Percentiles rank a stretch among this genome's conserved stretches.
Conservation (phyloP, 2,329 filamentous ascomycete genomes). For the Trichophyton simii region DNA sequence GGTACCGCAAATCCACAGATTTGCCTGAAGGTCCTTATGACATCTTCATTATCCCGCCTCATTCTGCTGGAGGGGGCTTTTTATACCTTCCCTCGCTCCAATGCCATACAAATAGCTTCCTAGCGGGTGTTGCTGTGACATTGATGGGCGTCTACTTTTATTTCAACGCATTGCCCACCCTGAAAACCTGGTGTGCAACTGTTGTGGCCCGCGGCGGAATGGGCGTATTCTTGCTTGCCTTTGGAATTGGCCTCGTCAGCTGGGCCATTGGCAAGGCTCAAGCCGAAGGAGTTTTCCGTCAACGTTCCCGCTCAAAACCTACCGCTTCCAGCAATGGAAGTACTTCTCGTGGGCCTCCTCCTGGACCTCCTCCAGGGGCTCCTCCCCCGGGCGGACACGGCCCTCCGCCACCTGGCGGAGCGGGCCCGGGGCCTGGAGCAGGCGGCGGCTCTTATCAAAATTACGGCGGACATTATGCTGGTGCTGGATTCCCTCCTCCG, state of each 20-base stretch:
- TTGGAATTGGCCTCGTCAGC: slow-evolving; percentile 61
- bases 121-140: slow-evolving; percentile 70
- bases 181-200: slow-evolving; percentile 59
- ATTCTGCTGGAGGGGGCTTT: slow-evolving; percentile 79
- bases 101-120: slow-evolving; percentile 79
- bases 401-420: slow-evolving; percentile 8
- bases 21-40: slow-evolving; percentile 87
- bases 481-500: slow-evolving; percentile 18
- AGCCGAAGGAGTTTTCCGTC: slow-evolving; percentile 33
- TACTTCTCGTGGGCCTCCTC: slow-evolving; percentile 21
- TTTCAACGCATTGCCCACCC: slow-evolving; percentile 57
- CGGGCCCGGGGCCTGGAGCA: slow-evolving; percentile 6
- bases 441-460: slow-evolving; percentile 19
- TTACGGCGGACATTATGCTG: slow-evolving; percentile 19
- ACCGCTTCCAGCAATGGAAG: slow-evolving; percentile 20
- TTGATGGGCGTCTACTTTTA: slow-evolving; percentile 61
- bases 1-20: slow-evolving; percentile 38
- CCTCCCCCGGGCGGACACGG: slow-evolving; percentile 13
- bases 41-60: slow-evolving; percentile 91
- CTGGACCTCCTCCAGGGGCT: slow-evolving; percentile 17
- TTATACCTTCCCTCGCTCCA: slow-evolving; percentile 84
- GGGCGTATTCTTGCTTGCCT: slow-evolving; percentile 58
- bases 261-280: slow-evolving; percentile 64
- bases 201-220: slow-evolving; percentile 60
- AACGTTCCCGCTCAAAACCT: slow-evolving; percentile 7